phyloP scores from a whole-genome alignment of 208 protist species.

The Wallacemonas sp. region DNA sequence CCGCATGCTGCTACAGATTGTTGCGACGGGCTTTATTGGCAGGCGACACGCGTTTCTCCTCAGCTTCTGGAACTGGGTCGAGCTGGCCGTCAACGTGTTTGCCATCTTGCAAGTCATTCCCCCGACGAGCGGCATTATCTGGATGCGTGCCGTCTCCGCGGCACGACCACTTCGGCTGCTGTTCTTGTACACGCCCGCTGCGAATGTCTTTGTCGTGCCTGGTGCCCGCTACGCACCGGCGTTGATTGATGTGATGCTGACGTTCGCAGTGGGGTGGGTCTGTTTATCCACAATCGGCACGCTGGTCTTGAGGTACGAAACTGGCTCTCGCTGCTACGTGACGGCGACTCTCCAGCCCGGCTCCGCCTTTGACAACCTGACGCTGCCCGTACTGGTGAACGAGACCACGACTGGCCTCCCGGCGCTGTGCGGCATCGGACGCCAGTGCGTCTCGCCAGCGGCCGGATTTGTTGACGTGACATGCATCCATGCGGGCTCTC shows the following conservation, averaged over 20 bases:
- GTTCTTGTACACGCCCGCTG: conserved; percentile 17
- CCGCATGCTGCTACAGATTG: conserved; percentile 49
- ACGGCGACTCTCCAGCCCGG: background rate
- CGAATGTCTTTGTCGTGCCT: conserved; percentile 20
- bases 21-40: conserved; percentile 36
- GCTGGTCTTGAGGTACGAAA: conserved; percentile 21
- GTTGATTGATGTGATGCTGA: conserved; percentile 32
- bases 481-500: background rate
- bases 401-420: background rate
- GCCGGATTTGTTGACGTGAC: background rate
- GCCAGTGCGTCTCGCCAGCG: conserved; percentile 5
- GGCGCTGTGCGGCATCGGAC: conserved; percentile 4
- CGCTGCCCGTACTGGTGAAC: conserved; percentile 13
- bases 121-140: conserved; percentile 36
- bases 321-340: conserved; percentile 42
- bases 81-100: conserved; percentile 46
- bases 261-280: conserved; percentile 26
- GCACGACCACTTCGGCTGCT: conserved; percentile 52
- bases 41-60: conserved; percentile 33
- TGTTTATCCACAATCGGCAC: conserved; percentile 40
- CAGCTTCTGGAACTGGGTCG: conserved; percentile 53
- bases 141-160: conserved; percentile 48
- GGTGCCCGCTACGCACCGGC: conserved; percentile 26
- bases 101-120: conserved; percentile 49
- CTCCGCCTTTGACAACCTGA: conserved; percentile 1